Conservation (phyloP, 805 yeast genomes). For the Grigorovia jiainica region DNA sequence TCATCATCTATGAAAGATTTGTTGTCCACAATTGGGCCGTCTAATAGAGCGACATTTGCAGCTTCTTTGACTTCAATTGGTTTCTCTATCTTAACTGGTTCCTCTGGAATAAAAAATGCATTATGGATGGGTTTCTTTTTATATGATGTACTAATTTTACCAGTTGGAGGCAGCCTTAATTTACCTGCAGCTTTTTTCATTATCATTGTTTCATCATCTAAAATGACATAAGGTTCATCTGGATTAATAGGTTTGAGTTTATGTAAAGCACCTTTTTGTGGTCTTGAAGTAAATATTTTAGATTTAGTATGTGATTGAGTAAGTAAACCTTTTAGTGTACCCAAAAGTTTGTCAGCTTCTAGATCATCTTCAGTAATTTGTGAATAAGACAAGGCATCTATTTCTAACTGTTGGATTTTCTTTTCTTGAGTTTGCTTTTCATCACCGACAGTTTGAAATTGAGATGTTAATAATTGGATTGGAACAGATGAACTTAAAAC, state of each 20-base stretch:
- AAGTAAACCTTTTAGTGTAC: conserved; percentile 46
- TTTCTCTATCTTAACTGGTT: conserved; percentile 8
- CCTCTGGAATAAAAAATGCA: conserved; percentile 44
- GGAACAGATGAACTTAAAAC: conserved; percentile 81
- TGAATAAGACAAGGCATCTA: conserved; percentile 45
- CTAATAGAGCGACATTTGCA: not conserved
- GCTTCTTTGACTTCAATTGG: not conserved
- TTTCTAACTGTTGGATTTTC: conserved; percentile 53
- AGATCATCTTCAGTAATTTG: conserved; percentile 45
- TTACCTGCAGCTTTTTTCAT: conserved; percentile 57
- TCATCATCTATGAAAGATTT: not conserved
- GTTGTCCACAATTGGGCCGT: not conserved
- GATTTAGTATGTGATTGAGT: conserved; percentile 35
- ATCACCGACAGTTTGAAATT: conserved; percentile 56
- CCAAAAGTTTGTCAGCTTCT: conserved; percentile 40
- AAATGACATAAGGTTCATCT: conserved; percentile 36
- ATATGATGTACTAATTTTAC: conserved; percentile 64
- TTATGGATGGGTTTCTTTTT: conserved; percentile 52
- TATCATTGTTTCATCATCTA: conserved; percentile 82
- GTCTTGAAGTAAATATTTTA: conserved; percentile 34
- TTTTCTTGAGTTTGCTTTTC: conserved; percentile 45
- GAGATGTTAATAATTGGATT: conserved; percentile 56
- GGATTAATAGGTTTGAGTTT: conserved; percentile 6
- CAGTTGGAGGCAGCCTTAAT: conserved; percentile 84
- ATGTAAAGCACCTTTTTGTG: conserved; percentile 26